Evolutionary conservation across 345 rosid genomes (phyloP).

Genomic region (Arabidopsis suecica): DNA sequence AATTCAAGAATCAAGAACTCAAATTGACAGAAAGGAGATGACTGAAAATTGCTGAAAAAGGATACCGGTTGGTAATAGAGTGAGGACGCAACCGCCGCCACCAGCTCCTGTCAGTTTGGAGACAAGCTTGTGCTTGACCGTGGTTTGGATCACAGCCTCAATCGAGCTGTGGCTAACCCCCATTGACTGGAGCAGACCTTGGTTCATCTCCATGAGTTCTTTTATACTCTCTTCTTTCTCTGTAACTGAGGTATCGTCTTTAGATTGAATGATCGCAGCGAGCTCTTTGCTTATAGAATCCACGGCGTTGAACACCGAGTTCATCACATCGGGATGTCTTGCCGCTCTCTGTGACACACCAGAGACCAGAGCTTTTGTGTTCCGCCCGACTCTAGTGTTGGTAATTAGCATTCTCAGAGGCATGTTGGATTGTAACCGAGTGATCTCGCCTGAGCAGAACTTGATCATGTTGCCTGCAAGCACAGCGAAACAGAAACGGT

Average conservation of each 20-base stretch:
- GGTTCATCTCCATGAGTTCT: constrained; percentile 95
- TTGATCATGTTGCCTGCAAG: constrained; percentile 86
- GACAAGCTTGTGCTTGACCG: constrained; percentile 75
- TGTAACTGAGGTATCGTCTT: constrained; percentile 54
- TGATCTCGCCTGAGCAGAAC: constrained; percentile 76
- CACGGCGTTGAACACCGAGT: constrained; percentile 72
- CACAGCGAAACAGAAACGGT: constrained; percentile 6
- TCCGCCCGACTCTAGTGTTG: constrained; percentile 85
- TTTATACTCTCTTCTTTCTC: constrained; percentile 72
- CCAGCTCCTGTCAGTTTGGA: constrained; percentile 98
- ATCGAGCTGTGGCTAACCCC: constrained; percentile 92
- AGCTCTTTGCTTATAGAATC: constrained; percentile 81
- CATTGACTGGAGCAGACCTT: constrained; percentile 88
- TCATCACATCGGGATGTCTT: constrained; percentile 78
- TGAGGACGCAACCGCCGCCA: constrained; percentile 93
- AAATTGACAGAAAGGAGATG: neutral
- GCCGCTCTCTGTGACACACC: constrained; percentile 80
- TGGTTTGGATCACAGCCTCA: constrained; percentile 74
- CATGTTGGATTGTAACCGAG: constrained; percentile 60
- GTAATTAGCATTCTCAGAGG: constrained; percentile 88
- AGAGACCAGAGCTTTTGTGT: constrained; percentile 88
- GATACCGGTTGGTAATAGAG: constrained; percentile 86
- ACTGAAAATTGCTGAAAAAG: constrained; percentile 34
- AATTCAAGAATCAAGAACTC: neutral
- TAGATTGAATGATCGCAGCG: constrained; percentile 59